Percentiles rank a stretch among this genome's conserved stretches.
Conservation (phyloP, 1,284 basidiomycete species). For the Calocybe gambosa region DNA sequence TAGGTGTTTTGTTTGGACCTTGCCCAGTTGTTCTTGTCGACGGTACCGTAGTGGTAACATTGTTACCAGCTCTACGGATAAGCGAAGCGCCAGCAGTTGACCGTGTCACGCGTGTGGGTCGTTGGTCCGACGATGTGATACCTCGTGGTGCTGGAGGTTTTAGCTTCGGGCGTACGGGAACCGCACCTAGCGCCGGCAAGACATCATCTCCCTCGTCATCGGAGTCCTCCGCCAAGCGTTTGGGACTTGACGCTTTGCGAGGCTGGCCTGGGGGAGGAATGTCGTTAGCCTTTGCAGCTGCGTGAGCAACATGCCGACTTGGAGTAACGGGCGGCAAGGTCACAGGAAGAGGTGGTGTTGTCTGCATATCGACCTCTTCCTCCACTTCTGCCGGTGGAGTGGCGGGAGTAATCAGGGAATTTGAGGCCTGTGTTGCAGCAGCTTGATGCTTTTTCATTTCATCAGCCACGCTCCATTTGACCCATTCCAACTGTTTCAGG, state of each 20-base stretch:
- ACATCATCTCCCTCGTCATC: constrained; percentile 51
- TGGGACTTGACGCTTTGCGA: constrained; percentile 75
- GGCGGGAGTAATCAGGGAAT: constrained; percentile 60
- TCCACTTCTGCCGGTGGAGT: constrained; percentile 73
- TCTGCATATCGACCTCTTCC: constrained; percentile 45
- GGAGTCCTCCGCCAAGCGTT: constrained; percentile 55
- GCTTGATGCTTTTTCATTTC: constrained; percentile 53
- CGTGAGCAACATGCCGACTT: constrained; percentile 63
- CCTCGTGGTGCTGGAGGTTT: constrained; percentile 38
- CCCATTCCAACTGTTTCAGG: constrained; percentile 91
- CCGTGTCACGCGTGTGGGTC: constrained; percentile 64
- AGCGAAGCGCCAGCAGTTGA: constrained; percentile 54
- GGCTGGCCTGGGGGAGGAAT: constrained; percentile 78
- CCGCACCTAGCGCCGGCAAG: constrained; percentile 53
- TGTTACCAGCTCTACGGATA: constrained; percentile 39
- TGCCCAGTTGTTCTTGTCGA: constrained; percentile 37
- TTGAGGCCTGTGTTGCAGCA: constrained; percentile 34
- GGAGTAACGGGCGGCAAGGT: constrained; percentile 70
- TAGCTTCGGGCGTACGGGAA: constrained; percentile 33
- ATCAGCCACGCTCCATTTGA: constrained; percentile 86
- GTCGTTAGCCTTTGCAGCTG: constrained; percentile 57
- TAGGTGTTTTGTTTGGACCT: constrained; percentile 71
- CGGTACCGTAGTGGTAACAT: constrained; percentile 29
- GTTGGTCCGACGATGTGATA: constrained; percentile 57
- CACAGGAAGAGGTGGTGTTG: constrained; percentile 35